Percentiles rank a stretch among this genome's conserved stretches.
Conservation (phyloP, 2,329 filamentous ascomycete genomes). For the Cryphonectria parasitica region DNA sequence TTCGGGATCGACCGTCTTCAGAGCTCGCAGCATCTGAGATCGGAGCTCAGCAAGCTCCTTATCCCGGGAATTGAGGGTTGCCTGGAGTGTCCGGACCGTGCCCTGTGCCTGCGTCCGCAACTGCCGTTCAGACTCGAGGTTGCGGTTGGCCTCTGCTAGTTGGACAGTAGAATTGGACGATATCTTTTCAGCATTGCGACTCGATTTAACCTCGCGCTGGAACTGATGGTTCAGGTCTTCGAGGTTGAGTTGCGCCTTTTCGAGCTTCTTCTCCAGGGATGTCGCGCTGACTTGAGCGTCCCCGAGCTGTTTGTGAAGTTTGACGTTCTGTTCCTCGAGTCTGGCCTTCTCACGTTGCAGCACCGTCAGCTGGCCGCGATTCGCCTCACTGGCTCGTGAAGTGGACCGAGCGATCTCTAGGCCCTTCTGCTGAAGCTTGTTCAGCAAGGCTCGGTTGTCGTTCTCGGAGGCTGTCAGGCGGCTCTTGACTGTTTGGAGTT, state of each 20-base stretch:
- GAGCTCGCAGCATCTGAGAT: slow-evolving; percentile 77
- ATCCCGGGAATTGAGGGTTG: slow-evolving; percentile 77
- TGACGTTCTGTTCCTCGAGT: slow-evolving; percentile 80
- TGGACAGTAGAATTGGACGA: slow-evolving; percentile 80
- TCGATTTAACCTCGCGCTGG: slow-evolving; percentile 85
- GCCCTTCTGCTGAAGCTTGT: slow-evolving; percentile 97
- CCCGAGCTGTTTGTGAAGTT: slow-evolving; percentile 80
- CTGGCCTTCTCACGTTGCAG: slow-evolving; percentile 83
- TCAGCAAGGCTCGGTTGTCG: slow-evolving; percentile 91
- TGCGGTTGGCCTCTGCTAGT: slow-evolving; percentile 85
- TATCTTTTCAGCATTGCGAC: slow-evolving; percentile 86
- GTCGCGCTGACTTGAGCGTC: slow-evolving; percentile 83
- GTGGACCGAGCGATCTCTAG: slow-evolving; percentile 91
- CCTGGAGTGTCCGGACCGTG: slow-evolving; percentile 80
- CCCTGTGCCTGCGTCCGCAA: slow-evolving; percentile 82
- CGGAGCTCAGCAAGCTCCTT: slow-evolving; percentile 81
- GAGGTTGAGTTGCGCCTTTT: slow-evolving; percentile 84
- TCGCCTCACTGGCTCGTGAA: slow-evolving; percentile 82
- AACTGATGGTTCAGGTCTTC: slow-evolving; percentile 95
- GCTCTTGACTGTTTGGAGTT: slow-evolving; percentile 88
- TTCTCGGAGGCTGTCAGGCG: slow-evolving; percentile 91
- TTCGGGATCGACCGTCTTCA: slow-evolving; percentile 85
- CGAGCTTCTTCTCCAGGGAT: slow-evolving; percentile 88
- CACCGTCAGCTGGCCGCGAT: slow-evolving; percentile 73
- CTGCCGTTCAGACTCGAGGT: slow-evolving; percentile 87